These are phyloP conservation scores for Pseudopyrenochaeta lycopersici DNA, from an alignment of 2,329 filamentous ascomycete species.

Conservation along the genomic window DNA sequence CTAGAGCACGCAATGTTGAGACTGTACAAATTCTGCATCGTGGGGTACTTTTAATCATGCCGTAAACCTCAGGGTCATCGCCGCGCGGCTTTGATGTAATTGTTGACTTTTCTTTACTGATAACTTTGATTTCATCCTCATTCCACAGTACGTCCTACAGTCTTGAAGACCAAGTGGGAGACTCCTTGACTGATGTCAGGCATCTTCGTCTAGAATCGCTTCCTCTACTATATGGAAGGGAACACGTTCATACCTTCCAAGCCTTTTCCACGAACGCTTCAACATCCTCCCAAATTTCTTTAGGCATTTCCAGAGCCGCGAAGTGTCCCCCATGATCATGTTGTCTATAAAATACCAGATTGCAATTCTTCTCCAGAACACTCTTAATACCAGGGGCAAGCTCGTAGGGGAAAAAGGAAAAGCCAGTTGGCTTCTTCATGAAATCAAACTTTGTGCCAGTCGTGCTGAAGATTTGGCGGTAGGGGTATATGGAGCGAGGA, in stretches of 20 bases:
- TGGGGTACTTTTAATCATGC: no score
- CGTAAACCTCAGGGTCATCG: no score
- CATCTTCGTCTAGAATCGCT: neutral
- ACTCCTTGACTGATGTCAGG: neutral
- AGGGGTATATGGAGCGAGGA: conserved; percentile 60
- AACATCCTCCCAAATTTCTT: conserved; percentile 54
- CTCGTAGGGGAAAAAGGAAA: conserved; percentile 57
- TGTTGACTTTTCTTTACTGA: no score
- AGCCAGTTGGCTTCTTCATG: conserved; percentile 53
- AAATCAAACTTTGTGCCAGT: neutral
- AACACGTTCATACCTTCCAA: conserved; percentile 41
- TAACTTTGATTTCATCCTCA: no score
- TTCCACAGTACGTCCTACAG: neutral
- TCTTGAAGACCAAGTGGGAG: neutral
- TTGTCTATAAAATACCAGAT: conserved; percentile 49
- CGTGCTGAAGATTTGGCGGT: conserved; percentile 47
- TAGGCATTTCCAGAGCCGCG: conserved; percentile 58
- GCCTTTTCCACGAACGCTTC: conserved; percentile 54
- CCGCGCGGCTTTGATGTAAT: no score
- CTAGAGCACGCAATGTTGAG: no score
- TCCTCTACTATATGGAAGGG: neutral
- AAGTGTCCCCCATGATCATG: conserved; percentile 64
- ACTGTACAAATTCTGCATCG: no score
- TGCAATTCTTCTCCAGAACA: conserved; percentile 48
- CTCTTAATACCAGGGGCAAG: conserved; percentile 49